phyloP scores from a whole-genome alignment of 306 rosid species.

The Medicago ruthenica region DNA sequence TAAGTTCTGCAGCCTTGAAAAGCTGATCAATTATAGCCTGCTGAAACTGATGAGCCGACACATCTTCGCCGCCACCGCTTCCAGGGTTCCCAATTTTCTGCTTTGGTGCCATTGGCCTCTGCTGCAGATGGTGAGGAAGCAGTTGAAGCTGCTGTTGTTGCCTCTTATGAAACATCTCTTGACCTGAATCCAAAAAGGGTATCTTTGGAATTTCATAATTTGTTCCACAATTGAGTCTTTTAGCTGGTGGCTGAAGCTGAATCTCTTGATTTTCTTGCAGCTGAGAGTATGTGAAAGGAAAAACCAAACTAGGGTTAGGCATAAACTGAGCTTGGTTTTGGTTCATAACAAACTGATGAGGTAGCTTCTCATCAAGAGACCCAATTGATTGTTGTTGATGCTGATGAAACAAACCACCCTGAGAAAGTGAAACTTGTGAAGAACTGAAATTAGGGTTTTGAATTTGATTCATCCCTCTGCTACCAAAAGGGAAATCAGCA shows the following conservation, averaged over 20 bases:
- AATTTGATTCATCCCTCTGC: constrained; percentile 34
- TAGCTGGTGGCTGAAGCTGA: constrained; percentile 63
- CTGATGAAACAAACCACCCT: constrained; percentile 30
- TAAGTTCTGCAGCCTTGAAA: constrained; percentile 81
- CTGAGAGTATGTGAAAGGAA: constrained; percentile 65
- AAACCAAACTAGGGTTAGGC: constrained; percentile 58
- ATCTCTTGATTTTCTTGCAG: constrained; percentile 69
- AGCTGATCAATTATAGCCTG: constrained; percentile 73
- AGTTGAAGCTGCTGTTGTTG: constrained; percentile 58
- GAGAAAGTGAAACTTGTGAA: constrained; percentile 27
- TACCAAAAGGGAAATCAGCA: constrained; percentile 58
- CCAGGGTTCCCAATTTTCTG: constrained; percentile 56
- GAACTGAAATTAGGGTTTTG: constrained; percentile 46
- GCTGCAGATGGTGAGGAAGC: constrained; percentile 57
- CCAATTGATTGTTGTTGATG: constrained; percentile 51
- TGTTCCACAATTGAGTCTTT: constrained; percentile 61
- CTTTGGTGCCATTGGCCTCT: constrained; percentile 50
- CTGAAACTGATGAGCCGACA: constrained; percentile 71
- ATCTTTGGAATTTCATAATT: constrained; percentile 51
- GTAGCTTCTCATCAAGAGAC: constrained; percentile 67
- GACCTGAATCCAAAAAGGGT: constrained; percentile 58
- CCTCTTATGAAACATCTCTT: constrained; percentile 53
- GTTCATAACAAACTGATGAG: constrained; percentile 61
- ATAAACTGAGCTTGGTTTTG: constrained; percentile 66
- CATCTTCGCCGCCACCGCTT: constrained; percentile 53